Percentiles rank a stretch among this genome's conserved stretches.
These are phyloP conservation scores for Dactylonectria estremocensis DNA, from an alignment of 2,329 filamentous ascomycete species.

Conservation along the genomic window DNA sequence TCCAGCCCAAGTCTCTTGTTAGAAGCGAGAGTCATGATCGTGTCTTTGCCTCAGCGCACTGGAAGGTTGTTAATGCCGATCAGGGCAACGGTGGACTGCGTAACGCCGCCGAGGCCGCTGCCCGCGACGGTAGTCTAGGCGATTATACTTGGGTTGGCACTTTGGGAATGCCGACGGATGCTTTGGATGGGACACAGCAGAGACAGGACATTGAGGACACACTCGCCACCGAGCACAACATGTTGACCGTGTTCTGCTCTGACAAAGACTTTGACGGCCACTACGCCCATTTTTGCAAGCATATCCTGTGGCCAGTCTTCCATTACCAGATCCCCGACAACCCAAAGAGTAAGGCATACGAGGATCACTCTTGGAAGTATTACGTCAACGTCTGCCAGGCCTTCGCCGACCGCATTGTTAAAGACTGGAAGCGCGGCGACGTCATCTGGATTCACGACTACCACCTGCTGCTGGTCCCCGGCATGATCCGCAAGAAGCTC, in stretches of 20 bases:
- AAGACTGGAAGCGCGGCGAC: constrained; percentile 94
- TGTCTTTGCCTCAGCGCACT: constrained; percentile 83
- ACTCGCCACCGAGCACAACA: constrained; percentile 85
- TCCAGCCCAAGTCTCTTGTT: constrained; percentile 66
- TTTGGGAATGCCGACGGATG: constrained; percentile 93
- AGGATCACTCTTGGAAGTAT: constrained; percentile 96
- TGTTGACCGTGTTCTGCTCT: constrained; percentile 86
- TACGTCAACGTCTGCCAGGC: constrained; percentile 94
- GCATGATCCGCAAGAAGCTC: constrained; percentile 90
- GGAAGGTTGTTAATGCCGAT: constrained; percentile 87
- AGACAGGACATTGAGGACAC: constrained; percentile 88
- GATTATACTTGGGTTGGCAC: constrained; percentile 94
- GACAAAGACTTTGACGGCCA: constrained; percentile 96
- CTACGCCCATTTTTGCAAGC: constrained; percentile 97
- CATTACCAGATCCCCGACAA: constrained; percentile 99
- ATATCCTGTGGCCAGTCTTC: constrained; percentile 97
- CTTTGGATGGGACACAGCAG: constrained; percentile 79
- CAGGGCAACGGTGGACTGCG: constrained; percentile 94
- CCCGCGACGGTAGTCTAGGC: constrained; percentile 76
- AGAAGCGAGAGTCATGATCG: constrained; percentile 77
- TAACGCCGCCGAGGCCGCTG: constrained; percentile 87
- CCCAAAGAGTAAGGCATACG: constrained; percentile 97
- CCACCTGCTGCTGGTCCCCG: constrained; percentile 89
- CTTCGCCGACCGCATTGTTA: constrained; percentile 91
- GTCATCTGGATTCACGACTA: constrained; percentile 98